Base-by-base conservation (phyloP, 2,329 filamentous ascomycete species). In the Periconia digitata region DNA sequence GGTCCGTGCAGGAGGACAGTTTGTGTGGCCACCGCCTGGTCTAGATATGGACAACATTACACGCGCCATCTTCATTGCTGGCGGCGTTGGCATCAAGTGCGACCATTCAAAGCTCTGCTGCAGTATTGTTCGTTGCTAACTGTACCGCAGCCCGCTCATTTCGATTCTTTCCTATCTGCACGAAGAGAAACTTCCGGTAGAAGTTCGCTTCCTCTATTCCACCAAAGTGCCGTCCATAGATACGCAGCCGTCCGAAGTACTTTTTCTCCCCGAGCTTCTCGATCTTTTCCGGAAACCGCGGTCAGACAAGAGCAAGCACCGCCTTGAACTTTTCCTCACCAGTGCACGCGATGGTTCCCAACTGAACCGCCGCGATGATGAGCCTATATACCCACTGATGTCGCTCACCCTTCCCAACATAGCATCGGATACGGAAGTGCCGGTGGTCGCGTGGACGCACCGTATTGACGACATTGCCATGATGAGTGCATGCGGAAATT, bases 51-150 rank as follows among this genome's bases (percentile, higher is more conserved):
- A 66, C 3, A 56, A 67, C 4, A 74, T 87, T 36, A 76, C 77
- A 37, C 83, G 81, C 45, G 77, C 87, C 5, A 81, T 95, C 3
- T 85, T 95, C 53, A 77, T 95, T 13, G 90, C 89, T 0, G 90
- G 89, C 1, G 90, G 90, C 1, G 85, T 95, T 18, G 90, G 90
- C 0, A 85, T 95, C 47, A 95, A 95, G 82, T 84, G 69, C 54
- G 78, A 6, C 3, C 10, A 16, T 8, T 38, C 15, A 16, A 17
- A n/a, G 13, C 17, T 7, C n/a, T 12, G 23, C 12, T 16, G 5
- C 35, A 6, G 8, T 15, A 15, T 1, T 17, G 3, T 24, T 6
- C 13, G 13, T 29, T 34, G 43, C 58, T 60, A 43, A 64, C 49
- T 20, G 17, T 5, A 15, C 36, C 22, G 46, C 53, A 84, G 81